phyloP scores from a whole-genome alignment of 2,329 filamentous ascomycete species.

The Zymoseptoria ardabiliae region DNA sequence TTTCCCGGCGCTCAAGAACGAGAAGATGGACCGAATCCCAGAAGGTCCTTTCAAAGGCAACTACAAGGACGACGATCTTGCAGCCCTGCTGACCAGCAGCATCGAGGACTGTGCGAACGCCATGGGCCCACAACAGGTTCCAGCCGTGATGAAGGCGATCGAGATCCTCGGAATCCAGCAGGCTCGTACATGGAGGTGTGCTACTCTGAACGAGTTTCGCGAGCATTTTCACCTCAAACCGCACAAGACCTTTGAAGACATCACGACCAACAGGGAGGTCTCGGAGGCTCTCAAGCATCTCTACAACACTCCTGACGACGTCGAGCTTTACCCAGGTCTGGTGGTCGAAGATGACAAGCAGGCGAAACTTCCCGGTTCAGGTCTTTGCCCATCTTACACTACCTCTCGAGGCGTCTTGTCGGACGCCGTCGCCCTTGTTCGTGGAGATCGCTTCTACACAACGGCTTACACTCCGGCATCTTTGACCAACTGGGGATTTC shows the following conservation, averaged over 20 bases:
- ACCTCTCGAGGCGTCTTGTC: constrained; percentile 51
- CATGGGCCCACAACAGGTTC: constrained; percentile 54
- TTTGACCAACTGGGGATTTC: constrained; percentile 39
- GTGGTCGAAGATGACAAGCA: constrained; percentile 54
- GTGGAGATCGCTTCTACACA: constrained; percentile 54
- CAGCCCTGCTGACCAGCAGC: constrained; percentile 47
- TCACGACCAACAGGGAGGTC: constrained; percentile 52
- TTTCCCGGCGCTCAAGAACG: constrained; percentile 28
- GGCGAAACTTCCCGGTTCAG: constrained; percentile 45
- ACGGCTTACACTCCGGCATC: constrained; percentile 30
- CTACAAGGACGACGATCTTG: constrained; percentile 53
- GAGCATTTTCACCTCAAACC: constrained; percentile 54
- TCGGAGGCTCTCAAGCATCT: constrained; percentile 49
- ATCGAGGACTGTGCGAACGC: constrained; percentile 55
- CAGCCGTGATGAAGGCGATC: constrained; percentile 51
- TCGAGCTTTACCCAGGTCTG: constrained; percentile 64
- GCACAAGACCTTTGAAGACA: constrained; percentile 51
- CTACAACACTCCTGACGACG: constrained; percentile 57
- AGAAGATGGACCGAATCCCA: constrained; percentile 24
- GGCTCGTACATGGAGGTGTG: constrained; percentile 54
- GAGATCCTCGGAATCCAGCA: constrained; percentile 58
- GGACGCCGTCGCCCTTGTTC: constrained; percentile 53
- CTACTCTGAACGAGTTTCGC: constrained; percentile 58
- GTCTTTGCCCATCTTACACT: constrained; percentile 48
- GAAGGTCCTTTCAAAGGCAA: constrained; percentile 39